Base-by-base conservation (phyloP, 2,329 filamentous ascomycete species). In the Botryotinia globosa region DNA sequence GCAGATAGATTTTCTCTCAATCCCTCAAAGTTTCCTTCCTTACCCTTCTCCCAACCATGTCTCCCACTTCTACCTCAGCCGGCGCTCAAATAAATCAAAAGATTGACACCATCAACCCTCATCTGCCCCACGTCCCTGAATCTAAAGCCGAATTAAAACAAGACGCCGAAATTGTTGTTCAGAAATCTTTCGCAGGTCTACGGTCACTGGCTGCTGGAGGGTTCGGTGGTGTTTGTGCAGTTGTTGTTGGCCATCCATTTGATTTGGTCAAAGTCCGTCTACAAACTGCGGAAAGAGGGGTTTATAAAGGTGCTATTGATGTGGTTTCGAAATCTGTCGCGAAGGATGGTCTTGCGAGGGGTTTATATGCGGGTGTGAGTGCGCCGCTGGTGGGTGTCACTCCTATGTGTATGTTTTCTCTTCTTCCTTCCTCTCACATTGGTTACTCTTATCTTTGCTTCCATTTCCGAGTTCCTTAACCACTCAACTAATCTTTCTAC, bases 231-330 rank as follows among this genome's bases (percentile, higher is more conserved):
- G 83, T 99, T 65, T 98, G 93, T 85, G 95, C 96, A 73, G 96
- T 99, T 72, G 82, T 99, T 59, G 94, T 98, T 74, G 92, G 96
- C 73, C 96, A 99, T 83, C 96, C 96, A 16, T 99, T 99, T 81
- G 96, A 99, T 82, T 87, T 99, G 78, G 95, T 98, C 82, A 99
- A 99, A 85, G 96, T 99, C 77, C 92, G 96, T 73, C 85, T 99
- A 82, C 96, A 99, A 86, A 99, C 96, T 3, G 94, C 96, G 51
- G 94, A 98, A 84, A 91, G 90, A 83, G 96, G 96, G 66, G 92
- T 97, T 51, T 99, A 99, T 84, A 91, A 86, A 51, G 91, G 92
- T 63, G 96, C 96, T 22, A 87, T 98, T 79, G 96, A 99, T 83
- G 95, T 98, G 1, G 94, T 98, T 75, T 87, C 88, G 82, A 97